Base-by-base conservation (phyloP, 257 asterid species). In the Phtheirospermum japonicum region DNA sequence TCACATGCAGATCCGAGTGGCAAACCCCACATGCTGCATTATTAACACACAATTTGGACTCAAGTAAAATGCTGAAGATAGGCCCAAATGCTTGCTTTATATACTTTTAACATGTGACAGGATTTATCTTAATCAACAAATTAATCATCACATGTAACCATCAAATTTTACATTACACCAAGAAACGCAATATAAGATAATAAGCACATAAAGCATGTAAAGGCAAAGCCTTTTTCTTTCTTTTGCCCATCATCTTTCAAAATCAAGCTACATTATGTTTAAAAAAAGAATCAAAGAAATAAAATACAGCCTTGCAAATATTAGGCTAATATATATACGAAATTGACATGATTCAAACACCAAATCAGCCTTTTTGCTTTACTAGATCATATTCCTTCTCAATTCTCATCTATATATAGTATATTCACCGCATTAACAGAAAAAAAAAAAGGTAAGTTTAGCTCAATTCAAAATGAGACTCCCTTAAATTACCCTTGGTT, bases 1-100 rank as follows among this genome's bases (percentile, higher is more conserved):
- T 75, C 63, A 92, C 99, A 61, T 92, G 99, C 68, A 92, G 78
- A 79, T 92, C 99, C 11, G 99, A 92, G 75, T 92, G 99, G 73
- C 99, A 92, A n/a, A 89, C 97, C 16, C 99, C 99, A 73, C 99
- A 92, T n/a, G 97, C 99, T 92, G 90, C 80, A 80, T 51, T 54
- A 59, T 63, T 61, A 18, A 62, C 68, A 63, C 61, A 43, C 64
- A 69, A 42, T 28, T 46, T 50, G 3, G 40, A 33, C 18, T 63
- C 28, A 17, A n/a, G n/a, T n/a, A n/a, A n/a, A n/a, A n/a, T 23
- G 28, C 28, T 23, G 3, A 23, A 3, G 28, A 23, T 23, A 23
- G 28, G 28, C 28, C 28, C 28, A 23, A 23, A 23, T 23, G 28
- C 28, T 23, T 23, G 28, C 28, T 23, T 23, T 23, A 23, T 23